phyloP scores from a whole-genome alignment of 2,329 filamentous ascomycete genomes.

The Xylariales sp. region DNA sequence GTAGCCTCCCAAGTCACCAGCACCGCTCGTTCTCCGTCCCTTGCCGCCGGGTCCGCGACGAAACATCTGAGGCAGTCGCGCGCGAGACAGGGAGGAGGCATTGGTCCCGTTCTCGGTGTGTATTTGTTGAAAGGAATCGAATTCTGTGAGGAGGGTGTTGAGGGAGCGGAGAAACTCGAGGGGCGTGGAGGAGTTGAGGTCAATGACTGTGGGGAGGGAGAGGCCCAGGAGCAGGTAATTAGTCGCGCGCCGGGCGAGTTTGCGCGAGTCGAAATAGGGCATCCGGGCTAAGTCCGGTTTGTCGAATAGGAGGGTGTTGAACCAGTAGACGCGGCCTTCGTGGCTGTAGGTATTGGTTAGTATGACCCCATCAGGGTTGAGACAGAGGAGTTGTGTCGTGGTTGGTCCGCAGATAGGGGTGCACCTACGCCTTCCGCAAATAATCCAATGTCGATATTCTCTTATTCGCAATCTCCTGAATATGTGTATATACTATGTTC shows the following conservation, averaged over 20 bases:
- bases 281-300: slow-evolving; percentile 74
- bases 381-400: too few relatives aligned
- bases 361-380: neutral
- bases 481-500: slow-evolving; percentile 51
- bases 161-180: slow-evolving; percentile 84
- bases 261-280: slow-evolving; percentile 79
- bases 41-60: slow-evolving; percentile 59
- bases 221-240: slow-evolving; percentile 92
- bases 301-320: slow-evolving; percentile 92
- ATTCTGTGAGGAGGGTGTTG: slow-evolving; percentile 81
- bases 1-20: slow-evolving; percentile 34
- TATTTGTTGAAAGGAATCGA: slow-evolving; percentile 86
- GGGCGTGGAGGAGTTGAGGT: slow-evolving; percentile 75
- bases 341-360: slow-evolving; percentile 53
- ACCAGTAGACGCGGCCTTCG: slow-evolving; percentile 94
- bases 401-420: too few relatives aligned
- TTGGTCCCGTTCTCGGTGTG: slow-evolving; percentile 72
- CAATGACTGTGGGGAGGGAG: slow-evolving; percentile 83
- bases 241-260: slow-evolving; percentile 82
- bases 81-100: slow-evolving; percentile 66
- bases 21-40: slow-evolving; percentile 49
- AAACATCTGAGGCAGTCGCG: slow-evolving; percentile 79
- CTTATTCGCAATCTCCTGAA: slow-evolving; percentile 85
- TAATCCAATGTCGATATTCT: slow-evolving; percentile 93
- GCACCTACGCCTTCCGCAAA: slow-evolving; percentile 82